Conservation (phyloP, 2,329 filamentous ascomycete genomes). For the Fusarium annulatum region DNA sequence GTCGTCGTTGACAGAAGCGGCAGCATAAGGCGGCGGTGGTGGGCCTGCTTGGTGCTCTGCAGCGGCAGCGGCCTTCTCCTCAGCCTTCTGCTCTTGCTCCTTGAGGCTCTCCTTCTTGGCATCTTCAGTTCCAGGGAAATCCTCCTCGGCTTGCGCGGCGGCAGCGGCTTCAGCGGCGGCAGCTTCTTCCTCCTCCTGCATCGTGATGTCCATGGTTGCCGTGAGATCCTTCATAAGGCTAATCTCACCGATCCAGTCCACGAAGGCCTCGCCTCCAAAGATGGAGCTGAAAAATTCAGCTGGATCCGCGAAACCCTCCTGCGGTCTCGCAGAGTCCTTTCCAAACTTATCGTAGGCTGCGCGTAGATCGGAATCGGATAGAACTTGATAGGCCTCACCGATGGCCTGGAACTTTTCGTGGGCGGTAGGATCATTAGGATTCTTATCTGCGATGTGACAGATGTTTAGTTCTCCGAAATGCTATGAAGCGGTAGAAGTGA, state of each 20-base stretch:
- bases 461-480: constrained; percentile 5
- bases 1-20: constrained; percentile 55
- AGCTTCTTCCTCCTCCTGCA: constrained; percentile 78
- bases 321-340: constrained; percentile 92
- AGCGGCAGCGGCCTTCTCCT: constrained; percentile 39
- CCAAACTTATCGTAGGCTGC: constrained; percentile 97
- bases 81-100: constrained; percentile 47
- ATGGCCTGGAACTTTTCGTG: constrained; percentile 95
- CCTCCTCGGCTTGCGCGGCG: constrained; percentile 60
- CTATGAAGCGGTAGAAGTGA: background rate
- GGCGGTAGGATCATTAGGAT: constrained; percentile 93
- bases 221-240: constrained; percentile 98
- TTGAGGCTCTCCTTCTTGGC: constrained; percentile 67
- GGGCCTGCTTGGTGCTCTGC: constrained; percentile 45
- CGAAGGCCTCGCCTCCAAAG: constrained; percentile 95
- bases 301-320: constrained; percentile 93
- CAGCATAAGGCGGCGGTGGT: constrained; percentile 49
- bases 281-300: constrained; percentile 99
- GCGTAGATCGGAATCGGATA: constrained; percentile 87
- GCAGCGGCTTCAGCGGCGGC: constrained; percentile 65
- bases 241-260: constrained; percentile 97
- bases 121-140: constrained; percentile 68
- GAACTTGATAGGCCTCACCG: constrained; percentile 79
- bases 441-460: constrained; percentile 77
- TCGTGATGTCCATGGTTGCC: constrained; percentile 97